Conservation (phyloP, 768 basidiomycete species). For the Boletus insuetus region DNA sequence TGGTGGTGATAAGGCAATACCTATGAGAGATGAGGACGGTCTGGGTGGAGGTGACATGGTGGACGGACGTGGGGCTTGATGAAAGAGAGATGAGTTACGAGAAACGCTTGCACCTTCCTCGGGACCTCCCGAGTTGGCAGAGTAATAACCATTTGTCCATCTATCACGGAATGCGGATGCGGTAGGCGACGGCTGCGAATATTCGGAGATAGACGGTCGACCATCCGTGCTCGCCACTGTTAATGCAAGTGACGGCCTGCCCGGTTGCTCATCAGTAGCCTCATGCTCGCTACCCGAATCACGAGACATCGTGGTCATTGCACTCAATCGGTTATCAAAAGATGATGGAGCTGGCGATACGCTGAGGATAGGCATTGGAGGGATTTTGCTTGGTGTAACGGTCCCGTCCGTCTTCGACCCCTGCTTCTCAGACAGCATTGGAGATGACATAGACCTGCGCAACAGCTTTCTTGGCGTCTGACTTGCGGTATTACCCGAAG, state of each 20-base stretch:
- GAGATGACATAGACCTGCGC: constrained; percentile 54
- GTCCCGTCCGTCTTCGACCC: constrained; percentile 31
- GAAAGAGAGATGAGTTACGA: constrained; percentile 22
- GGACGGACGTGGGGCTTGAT: constrained; percentile 20
- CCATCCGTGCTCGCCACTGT: constrained; percentile 41
- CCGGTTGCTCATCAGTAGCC: constrained; percentile 24
- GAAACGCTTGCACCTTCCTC: constrained; percentile 11
- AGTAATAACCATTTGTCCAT: constrained; percentile 35
- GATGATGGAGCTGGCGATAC: constrained; percentile 30
- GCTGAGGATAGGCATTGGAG: constrained; percentile 39
- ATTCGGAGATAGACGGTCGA: constrained; percentile 61
- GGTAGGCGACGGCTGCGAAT: constrained; percentile 71
- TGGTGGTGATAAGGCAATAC: constrained; percentile 57
- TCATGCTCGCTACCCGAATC: constrained; percentile 42
- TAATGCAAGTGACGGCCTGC: constrained; percentile 48
- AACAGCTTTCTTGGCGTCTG: constrained; percentile 28
- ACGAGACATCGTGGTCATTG: constrained; percentile 22
- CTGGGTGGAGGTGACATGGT: constrained; percentile 58
- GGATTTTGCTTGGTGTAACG: constrained; percentile 37
- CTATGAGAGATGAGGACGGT: constrained; percentile 58
- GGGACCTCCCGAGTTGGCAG: constrained; percentile 22
- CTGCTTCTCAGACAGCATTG: constrained; percentile 46
- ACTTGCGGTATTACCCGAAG: neutral
- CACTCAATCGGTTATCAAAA: constrained; percentile 25
- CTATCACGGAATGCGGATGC: constrained; percentile 78